phyloP scores from a whole-genome alignment of 2,329 filamentous ascomycete genomes.

The Alternaria brassicae region DNA sequence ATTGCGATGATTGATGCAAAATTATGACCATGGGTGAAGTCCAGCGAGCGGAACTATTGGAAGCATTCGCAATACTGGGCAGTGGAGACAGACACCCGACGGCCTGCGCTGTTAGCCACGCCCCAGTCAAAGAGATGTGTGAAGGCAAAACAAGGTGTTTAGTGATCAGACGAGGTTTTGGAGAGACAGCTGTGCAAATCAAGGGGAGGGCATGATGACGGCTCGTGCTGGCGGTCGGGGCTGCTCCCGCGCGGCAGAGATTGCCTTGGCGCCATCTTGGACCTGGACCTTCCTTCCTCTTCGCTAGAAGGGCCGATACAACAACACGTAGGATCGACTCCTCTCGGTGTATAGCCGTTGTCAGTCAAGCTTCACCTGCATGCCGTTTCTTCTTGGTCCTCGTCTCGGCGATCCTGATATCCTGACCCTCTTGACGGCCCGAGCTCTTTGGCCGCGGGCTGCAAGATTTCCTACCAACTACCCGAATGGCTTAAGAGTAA shows the following conservation, averaged over 20 bases:
- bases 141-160: not conserved
- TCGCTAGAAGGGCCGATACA: constrained; percentile 1
- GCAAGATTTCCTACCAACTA: constrained; percentile 5
- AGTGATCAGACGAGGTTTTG: not conserved
- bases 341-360: constrained; percentile 2
- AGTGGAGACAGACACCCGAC: not conserved
- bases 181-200: not conserved
- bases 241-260: not conserved
- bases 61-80: not conserved
- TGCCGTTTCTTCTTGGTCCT: constrained; percentile 7
- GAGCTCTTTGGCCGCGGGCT: not conserved
- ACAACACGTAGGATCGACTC: not conserved
- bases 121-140: not conserved
- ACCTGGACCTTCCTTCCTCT: not conserved
- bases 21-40: not conserved
- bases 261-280: not conserved
- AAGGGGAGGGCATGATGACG: not conserved
- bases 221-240: not conserved
- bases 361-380: constrained; percentile 13
- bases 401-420: constrained; percentile 11
- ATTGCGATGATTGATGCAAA: not conserved
- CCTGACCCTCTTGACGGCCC: not conserved
- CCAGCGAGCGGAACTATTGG: not conserved
- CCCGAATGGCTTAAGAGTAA: constrained; percentile 4
- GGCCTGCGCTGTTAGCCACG: not conserved